A percentile compares a stretch with the other conserved stretches of the same genome.
These are phyloP conservation scores for Rhodotorula graminis DNA, from an alignment of 768 basidiomycete genomes.

Conservation along the genomic window DNA sequence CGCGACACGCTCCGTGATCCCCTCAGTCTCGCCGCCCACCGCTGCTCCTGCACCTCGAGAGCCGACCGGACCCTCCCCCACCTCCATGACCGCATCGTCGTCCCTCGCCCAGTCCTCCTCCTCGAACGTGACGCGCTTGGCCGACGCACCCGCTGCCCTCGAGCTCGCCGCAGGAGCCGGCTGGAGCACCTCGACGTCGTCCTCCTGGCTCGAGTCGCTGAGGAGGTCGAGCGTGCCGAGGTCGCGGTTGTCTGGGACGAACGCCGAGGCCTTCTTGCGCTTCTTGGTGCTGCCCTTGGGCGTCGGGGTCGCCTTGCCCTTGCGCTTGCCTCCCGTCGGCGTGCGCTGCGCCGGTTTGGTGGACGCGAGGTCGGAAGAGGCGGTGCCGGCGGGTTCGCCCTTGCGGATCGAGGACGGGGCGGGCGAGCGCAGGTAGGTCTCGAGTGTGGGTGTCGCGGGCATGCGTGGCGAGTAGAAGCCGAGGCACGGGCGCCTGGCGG, in stretches of 20 bases:
- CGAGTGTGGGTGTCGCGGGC: neutral
- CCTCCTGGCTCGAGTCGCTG: slow-evolving; percentile 22
- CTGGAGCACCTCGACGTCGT: neutral
- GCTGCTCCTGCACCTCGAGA: neutral
- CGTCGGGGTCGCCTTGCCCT: neutral
- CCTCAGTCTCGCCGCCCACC: neutral
- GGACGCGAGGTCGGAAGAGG: neutral
- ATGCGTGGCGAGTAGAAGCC: neutral
- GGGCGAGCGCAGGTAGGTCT: slow-evolving; percentile 7
- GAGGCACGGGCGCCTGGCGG: too few relatives aligned
- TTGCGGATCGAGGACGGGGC: neutral
- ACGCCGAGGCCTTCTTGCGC: neutral
- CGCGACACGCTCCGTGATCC: neutral
- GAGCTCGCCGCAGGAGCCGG: neutral
- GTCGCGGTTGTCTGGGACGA: slow-evolving; percentile 25
- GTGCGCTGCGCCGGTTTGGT: neutral
- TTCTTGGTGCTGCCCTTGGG: neutral
- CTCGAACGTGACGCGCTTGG: slow-evolving; percentile 16
- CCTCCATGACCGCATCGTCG: neutral
- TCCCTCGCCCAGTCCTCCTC: slow-evolving; percentile 28
- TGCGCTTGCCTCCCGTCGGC: neutral
- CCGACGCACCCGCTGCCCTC: neutral
- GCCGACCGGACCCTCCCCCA: too few relatives aligned
- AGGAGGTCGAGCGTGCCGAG: slow-evolving; percentile 29
- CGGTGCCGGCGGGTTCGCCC: neutral